Percentiles rank a stretch among this genome's conserved stretches.
These are phyloP conservation scores for Populus simonii DNA, from an alignment of 345 rosid species.

Conservation along the genomic window DNA sequence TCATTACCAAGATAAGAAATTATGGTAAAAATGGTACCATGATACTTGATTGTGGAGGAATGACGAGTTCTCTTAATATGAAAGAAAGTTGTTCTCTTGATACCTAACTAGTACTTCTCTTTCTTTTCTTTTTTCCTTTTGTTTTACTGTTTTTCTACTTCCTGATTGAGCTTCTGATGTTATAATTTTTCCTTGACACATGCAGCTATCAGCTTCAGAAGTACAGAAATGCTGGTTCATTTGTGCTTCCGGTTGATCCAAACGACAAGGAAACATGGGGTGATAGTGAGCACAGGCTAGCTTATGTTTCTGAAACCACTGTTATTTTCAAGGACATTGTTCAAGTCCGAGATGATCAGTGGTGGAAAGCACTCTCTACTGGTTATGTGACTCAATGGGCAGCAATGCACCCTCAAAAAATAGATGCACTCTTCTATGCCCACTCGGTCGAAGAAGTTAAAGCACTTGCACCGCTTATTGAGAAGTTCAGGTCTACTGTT, in stretches of 20 bases:
- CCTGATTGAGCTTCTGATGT: slow-evolving; percentile 15
- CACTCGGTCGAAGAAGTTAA: slow-evolving; percentile 76
- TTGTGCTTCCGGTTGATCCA: slow-evolving; percentile 88
- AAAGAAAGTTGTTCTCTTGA: not conserved
- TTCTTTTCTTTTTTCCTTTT: not conserved
- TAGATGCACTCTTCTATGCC: slow-evolving; percentile 87
- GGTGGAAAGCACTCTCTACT: slow-evolving; percentile 89
- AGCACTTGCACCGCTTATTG: slow-evolving; percentile 70
- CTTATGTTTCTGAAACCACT: slow-evolving; percentile 91
- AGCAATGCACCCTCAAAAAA: slow-evolving; percentile 88
- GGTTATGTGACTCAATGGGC: slow-evolving; percentile 98
- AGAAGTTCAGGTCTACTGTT: slow-evolving; percentile 73
- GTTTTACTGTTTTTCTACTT: not conserved
- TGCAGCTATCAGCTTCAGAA: slow-evolving; percentile 98
- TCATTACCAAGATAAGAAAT: not conserved
- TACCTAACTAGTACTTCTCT: not conserved
- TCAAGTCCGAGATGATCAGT: slow-evolving; percentile 89
- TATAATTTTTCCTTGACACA: not conserved
- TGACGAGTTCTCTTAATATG: not conserved
- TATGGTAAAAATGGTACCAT: not conserved
- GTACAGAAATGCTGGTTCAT: slow-evolving; percentile 85
- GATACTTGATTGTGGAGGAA: not conserved
- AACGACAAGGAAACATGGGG: slow-evolving; percentile 94
- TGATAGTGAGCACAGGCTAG: slow-evolving; percentile 94
- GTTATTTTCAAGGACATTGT: slow-evolving; percentile 93